phyloP scores from a whole-genome alignment of 345 rosid species.

The Lumnitzera racemosa region DNA sequence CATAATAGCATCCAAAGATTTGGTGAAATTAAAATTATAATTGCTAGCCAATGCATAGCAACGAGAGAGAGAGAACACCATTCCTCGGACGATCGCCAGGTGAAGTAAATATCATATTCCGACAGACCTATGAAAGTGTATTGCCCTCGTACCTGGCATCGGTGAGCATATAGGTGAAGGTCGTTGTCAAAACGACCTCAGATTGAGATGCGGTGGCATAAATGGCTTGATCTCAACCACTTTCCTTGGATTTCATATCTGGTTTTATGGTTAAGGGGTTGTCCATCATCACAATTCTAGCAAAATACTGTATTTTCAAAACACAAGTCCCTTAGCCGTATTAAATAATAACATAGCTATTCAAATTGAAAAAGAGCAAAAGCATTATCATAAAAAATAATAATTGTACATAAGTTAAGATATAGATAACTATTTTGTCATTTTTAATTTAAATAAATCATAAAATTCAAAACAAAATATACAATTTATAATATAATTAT shows the following conservation, averaged over 20 bases:
- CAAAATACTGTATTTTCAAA: slow-evolving; percentile 6
- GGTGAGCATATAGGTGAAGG: slow-evolving; percentile 17
- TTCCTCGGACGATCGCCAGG: slow-evolving; percentile 26
- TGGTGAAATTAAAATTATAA: too few species aligned
- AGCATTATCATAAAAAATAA: too few species aligned
- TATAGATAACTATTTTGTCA: too few species aligned
- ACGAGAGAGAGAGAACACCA: slow-evolving; percentile 10
- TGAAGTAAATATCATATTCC: slow-evolving; percentile 5
- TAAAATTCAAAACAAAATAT: too few species aligned
- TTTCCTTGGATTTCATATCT: slow-evolving; percentile 9
- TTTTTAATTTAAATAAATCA: too few species aligned
- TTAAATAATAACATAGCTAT: too few species aligned
- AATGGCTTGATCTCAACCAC: slow-evolving; percentile 23
- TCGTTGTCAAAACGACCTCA: slow-evolving; percentile 16
- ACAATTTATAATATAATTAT: too few species aligned
- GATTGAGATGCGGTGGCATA: slow-evolving; percentile 12
- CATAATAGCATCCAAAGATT: too few species aligned
- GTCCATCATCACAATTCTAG: slow-evolving; percentile 11
- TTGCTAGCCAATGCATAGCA: slow-evolving; percentile 21
- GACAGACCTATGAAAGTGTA: slow-evolving; percentile 19
- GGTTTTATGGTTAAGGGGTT: slow-evolving; percentile 17
- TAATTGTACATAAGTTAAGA: too few species aligned
- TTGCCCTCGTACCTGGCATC: slow-evolving; percentile 27
- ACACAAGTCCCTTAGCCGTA: too few species aligned
- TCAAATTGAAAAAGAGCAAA: too few species aligned